A percentile compares a stretch with the other conserved stretches of the same genome.
phyloP scores from a whole-genome alignment of 139 green algal genomes.

The Deuterostichococcus epilithicus region DNA sequence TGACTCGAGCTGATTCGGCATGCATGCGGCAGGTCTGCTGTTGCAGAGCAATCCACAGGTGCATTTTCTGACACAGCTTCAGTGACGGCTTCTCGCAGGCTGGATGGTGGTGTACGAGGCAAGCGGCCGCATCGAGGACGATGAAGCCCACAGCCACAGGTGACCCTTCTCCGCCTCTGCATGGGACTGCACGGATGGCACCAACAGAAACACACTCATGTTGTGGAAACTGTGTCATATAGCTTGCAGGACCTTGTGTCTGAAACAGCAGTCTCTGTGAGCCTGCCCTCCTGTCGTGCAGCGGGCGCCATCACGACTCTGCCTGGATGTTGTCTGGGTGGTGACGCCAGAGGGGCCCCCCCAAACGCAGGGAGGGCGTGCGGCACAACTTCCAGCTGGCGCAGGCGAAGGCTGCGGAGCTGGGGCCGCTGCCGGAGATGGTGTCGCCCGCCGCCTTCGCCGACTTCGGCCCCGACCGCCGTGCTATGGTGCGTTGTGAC shows the following conservation, averaged over 20 bases:
- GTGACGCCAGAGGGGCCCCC: background rate
- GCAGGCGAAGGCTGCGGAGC: conserved; percentile 24
- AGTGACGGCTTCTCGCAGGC: conserved; percentile 5
- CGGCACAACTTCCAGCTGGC: conserved; percentile 62
- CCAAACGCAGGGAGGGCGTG: conserved; percentile 34
- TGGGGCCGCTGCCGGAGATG: conserved; percentile 70
- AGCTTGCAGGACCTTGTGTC: no score
- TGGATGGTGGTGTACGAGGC: conserved; percentile 49
- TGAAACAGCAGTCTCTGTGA: no score
- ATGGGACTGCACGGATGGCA: no score
- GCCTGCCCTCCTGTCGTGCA: no score
- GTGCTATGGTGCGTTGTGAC: background rate
- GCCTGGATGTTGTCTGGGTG: no score
- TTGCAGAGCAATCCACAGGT: no score
- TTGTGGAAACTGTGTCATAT: background rate
- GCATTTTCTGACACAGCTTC: no score
- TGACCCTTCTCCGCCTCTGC: no score
- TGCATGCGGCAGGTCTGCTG: no score
- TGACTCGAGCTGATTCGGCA: no score
- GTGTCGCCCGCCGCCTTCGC: conserved; percentile 35
- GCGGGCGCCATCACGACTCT: no score
- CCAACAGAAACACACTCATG: no score
- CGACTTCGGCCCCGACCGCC: background rate
- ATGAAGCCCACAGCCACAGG: background rate
- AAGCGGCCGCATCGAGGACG: conserved; percentile 32